These are phyloP conservation scores for Apodospora peruviana DNA, from an alignment of 495 filamentous ascomycete species.

Conservation along the genomic window DNA sequence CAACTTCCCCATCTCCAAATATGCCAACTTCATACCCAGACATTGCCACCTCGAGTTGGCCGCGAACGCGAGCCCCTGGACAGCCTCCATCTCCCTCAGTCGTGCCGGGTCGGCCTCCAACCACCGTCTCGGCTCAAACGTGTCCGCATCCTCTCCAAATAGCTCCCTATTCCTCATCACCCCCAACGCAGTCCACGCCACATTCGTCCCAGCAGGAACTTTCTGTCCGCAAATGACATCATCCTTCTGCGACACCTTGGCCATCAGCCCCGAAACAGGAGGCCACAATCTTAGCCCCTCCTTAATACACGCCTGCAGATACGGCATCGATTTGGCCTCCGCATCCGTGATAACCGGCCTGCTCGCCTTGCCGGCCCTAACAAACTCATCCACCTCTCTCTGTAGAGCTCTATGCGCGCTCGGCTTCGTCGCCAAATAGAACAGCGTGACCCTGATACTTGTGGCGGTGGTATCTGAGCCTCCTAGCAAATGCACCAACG, in stretches of 20 bases:
- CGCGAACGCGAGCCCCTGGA: conserved; percentile 48
- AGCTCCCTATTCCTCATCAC: conserved; percentile 45
- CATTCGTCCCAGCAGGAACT: conserved; percentile 11
- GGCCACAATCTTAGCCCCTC: conserved; percentile 54
- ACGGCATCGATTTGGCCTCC: conserved; percentile 46
- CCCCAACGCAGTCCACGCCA: conserved; percentile 15
- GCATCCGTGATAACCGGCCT: conserved; percentile 3
- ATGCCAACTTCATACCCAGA: conserved; percentile 49
- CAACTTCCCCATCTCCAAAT: conserved; percentile 49
- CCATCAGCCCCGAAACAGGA: conserved; percentile 33
- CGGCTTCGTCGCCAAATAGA: not conserved
- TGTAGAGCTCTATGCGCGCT: not conserved
- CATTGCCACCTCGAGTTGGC: conserved; percentile 47
- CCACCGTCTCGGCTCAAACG: conserved; percentile 38
- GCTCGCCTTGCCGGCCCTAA: not conserved
- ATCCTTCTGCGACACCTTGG: conserved; percentile 11
- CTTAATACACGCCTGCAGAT: conserved; percentile 46
- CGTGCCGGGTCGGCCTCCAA: conserved; percentile 39
- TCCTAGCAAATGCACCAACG: not conserved
- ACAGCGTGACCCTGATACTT: not conserved
- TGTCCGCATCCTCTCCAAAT: conserved; percentile 44
- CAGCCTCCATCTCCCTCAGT: conserved; percentile 40
- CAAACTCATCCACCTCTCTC: not conserved
- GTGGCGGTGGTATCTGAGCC: not conserved
- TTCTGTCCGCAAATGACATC: conserved; percentile 12